Base-by-base conservation (phyloP, 805 yeast genomes). In the Metschnikowia koreensis region DNA sequence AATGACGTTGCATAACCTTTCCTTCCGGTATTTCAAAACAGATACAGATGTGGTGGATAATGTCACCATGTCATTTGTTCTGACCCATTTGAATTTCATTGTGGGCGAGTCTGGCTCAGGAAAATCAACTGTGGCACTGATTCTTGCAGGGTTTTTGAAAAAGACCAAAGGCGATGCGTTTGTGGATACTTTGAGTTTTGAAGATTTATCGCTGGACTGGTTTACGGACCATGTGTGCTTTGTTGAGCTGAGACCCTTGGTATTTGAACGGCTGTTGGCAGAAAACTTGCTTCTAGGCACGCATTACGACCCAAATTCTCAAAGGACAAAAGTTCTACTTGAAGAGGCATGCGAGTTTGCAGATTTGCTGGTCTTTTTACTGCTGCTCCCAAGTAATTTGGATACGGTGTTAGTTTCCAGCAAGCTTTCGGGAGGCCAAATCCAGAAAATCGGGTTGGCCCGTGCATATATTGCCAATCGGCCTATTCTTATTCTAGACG, bases 81-180 rank as follows among this genome's bases (percentile, higher is more conserved):
- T 80, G 0, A 75, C 79, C 1, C 57, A 69, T 33, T 62, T 80
- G 7, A 81, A 85, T 1, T 93, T 81, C 60, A 67, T 94, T 4
- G 80, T 94, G 40, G 99, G 99, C 0, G 76, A 78, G 54, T 91
- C 97, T 0, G 99, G 99, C 0, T 84, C 92, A 0, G 99, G 99
- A 0, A 94, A 94, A 66, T 93, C 98, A 0, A 87, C 98, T 0
- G 54, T 94, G 1, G 80, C 86, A 0, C 79, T 78, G 37, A 65
- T 94, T 1, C 59, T 94, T 0, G 64, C 87, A 49, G 79, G 79
- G 28, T 76, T 89, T 26, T 90, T 92, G 60, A 55, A 65, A 0
- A 69, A 75, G 0, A 57, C 67, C 5, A 50, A 64, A 0, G 99
- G 99, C 0, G 50, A 61, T 1, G 79, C 94, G 1, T 63, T 63